Conservation (phyloP, 2,329 filamentous ascomycete species). For the Aspergillus sp. region DNA sequence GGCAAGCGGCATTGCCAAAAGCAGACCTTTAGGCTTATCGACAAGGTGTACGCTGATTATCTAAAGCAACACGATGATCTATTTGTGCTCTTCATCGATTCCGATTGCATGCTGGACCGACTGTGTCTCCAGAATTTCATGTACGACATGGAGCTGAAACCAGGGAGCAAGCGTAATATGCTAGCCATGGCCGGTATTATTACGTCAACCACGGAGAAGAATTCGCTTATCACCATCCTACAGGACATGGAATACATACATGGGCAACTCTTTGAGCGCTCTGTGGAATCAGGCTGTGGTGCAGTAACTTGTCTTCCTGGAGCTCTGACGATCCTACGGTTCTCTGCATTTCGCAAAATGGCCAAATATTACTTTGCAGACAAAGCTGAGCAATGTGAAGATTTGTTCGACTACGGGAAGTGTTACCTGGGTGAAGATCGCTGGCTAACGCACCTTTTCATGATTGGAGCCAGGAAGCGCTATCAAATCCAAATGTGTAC, state of each 20-base stretch:
- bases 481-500: conserved; percentile 99
- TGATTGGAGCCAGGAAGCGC: conserved; percentile 90
- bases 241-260: conserved; percentile 99
- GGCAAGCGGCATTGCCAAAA: conserved; percentile 95
- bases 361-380: conserved; percentile 98
- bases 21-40: conserved; percentile 86
- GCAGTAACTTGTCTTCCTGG: conserved; percentile 93
- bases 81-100: conserved; percentile 96
- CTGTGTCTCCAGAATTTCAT: conserved; percentile 96
- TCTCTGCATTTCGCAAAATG: conserved; percentile 95
- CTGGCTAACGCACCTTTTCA: conserved; percentile 97
- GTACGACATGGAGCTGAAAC: conserved; percentile 97
- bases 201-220: conserved; percentile 85
- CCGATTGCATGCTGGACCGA: conserved; percentile 89
- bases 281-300: conserved; percentile 90
- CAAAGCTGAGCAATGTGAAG: conserved; percentile 91
- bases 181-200: conserved; percentile 97
- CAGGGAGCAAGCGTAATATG: conserved; percentile 88
- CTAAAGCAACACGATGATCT: conserved; percentile 84
- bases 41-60: conserved; percentile 87
- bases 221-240: conserved; percentile 84
- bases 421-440: conserved; percentile 93
- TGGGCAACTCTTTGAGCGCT: conserved; percentile 92
- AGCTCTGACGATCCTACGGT: conserved; percentile 91
- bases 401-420: conserved; percentile 95